These are phyloP conservation scores for Plasmopara halstedii DNA, from an alignment of 352 stramenopile genomes.

Conservation along the genomic window DNA sequence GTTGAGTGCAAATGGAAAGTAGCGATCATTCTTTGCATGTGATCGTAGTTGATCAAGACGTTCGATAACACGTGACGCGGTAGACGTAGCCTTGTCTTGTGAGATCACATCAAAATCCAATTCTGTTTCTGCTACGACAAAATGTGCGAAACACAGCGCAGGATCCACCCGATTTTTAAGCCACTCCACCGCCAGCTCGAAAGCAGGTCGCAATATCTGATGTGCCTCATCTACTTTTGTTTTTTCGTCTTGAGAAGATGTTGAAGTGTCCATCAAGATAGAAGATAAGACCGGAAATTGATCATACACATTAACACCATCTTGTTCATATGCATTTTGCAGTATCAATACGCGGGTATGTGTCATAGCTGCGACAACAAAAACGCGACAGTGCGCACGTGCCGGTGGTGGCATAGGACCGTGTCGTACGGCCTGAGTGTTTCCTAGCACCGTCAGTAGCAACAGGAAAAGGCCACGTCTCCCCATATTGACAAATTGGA, in stretches of 20 bases:
- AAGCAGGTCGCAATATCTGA: conserved; percentile 31
- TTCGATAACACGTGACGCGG: conserved; percentile 9
- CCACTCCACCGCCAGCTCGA: conserved; percentile 37
- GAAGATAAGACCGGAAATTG: conserved; percentile 21
- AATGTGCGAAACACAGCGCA: conserved; percentile 42
- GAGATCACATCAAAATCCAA: neutral
- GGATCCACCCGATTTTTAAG: conserved; percentile 30
- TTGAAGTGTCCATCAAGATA: conserved; percentile 13
- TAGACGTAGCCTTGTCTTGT: conserved; percentile 3
- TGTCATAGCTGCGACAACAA: conserved; percentile 29
- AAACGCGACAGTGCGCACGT: conserved; percentile 42
- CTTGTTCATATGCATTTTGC: conserved; percentile 40
- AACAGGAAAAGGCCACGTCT: conserved; percentile 3
- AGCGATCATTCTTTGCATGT: conserved; percentile 22
- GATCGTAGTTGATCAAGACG: conserved; percentile 28
- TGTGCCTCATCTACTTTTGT: conserved; percentile 28
- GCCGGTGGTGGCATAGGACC: conserved; percentile 15
- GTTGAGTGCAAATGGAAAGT: conserved; percentile 48
- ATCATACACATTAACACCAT: conserved; percentile 41
- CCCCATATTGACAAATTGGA: conserved; percentile 3
- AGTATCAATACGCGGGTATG: conserved; percentile 45
- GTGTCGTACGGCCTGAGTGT: conserved; percentile 3
- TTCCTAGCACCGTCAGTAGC: conserved; percentile 11
- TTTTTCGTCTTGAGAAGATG: conserved; percentile 13
- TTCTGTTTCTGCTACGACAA: conserved; percentile 21